Evolutionary conservation across 768 basidiomycete species (phyloP).

Genomic region (Termitomyces sp.): DNA sequence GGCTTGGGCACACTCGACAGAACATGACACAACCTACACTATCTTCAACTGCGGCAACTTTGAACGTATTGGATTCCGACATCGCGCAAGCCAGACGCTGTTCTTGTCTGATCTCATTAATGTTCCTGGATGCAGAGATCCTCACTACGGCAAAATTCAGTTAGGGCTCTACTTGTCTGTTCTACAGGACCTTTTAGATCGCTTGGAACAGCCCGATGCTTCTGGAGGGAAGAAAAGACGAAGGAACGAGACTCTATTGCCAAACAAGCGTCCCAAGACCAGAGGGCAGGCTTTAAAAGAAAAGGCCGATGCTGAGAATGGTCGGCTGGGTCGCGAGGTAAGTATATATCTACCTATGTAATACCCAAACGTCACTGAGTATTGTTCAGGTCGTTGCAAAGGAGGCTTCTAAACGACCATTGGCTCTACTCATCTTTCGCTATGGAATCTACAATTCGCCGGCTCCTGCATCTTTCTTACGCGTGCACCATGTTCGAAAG

Average conservation of each 20-base stretch:
- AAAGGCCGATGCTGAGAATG: too few species aligned
- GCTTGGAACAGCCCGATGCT: neutral
- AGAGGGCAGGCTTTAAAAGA: too few species aligned
- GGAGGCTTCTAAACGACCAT: neutral
- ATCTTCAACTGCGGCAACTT: conserved; percentile 14
- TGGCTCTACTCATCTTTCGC: neutral
- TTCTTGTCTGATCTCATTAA: conserved; percentile 14
- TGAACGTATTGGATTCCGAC: conserved; percentile 12
- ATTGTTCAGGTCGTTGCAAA: neutral
- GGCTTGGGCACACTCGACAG: neutral
- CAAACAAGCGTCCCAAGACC: too few species aligned
- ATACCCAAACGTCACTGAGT: too few species aligned
- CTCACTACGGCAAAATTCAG: conserved; percentile 10
- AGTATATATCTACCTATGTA: too few species aligned
- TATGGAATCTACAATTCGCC: neutral
- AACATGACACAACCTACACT: neutral
- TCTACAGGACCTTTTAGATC: conserved; percentile 12
- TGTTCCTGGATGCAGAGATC: conserved; percentile 4
- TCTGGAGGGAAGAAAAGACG: too few species aligned
- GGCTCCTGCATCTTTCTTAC: neutral
- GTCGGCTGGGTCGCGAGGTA: too few species aligned
- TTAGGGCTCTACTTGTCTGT: conserved; percentile 4
- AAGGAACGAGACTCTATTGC: too few species aligned
- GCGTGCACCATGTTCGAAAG: too few species aligned
- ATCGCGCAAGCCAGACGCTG: conserved; percentile 11